These are phyloP conservation scores for Penicillium hesseltinei DNA, from an alignment of 2,329 filamentous ascomycete species.

Conservation along the genomic window DNA sequence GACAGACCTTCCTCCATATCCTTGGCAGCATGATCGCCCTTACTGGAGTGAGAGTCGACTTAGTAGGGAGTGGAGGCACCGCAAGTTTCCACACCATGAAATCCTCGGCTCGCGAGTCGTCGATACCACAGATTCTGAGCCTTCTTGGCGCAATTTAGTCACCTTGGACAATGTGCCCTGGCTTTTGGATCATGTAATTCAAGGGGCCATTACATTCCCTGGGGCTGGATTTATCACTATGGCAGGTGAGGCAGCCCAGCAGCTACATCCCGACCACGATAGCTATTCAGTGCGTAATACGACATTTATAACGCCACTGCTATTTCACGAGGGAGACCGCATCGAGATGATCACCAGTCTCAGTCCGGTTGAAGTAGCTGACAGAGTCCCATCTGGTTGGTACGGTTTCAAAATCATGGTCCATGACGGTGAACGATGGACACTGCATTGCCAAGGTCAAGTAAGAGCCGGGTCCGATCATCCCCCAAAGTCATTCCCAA, in stretches of 20 bases:
- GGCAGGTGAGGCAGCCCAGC: constrained; percentile 23
- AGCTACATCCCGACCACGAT: constrained; percentile 3
- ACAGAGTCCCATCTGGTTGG: constrained; percentile 1
- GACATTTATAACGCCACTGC: constrained; percentile 12
- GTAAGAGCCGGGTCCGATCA: neutral
- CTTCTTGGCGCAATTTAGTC: constrained; percentile 31
- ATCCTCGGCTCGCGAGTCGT: constrained; percentile 27
- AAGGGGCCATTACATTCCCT: constrained; percentile 23
- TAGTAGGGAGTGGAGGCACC: constrained; percentile 20
- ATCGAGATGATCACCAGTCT: constrained; percentile 2
- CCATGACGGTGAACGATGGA: constrained; percentile 3
- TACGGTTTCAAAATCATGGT: neutral
- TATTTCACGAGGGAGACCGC: constrained; percentile 4
- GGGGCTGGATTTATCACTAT: constrained; percentile 27
- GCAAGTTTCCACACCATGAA: constrained; percentile 27
- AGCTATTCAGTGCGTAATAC: constrained; percentile 15
- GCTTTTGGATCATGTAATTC: constrained; percentile 31
- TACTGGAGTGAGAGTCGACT: constrained; percentile 24
- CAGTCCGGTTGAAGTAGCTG: constrained; percentile 1
- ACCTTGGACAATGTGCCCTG: constrained; percentile 27
- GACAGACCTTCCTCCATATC: constrained; percentile 24
- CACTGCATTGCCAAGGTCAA: constrained; percentile 4
- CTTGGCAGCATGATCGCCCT: constrained; percentile 22
- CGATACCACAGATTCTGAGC: constrained; percentile 24
- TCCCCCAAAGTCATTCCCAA: neutral